Conservation (phyloP, 305 asterid species). For the Salvia sclarea region DNA sequence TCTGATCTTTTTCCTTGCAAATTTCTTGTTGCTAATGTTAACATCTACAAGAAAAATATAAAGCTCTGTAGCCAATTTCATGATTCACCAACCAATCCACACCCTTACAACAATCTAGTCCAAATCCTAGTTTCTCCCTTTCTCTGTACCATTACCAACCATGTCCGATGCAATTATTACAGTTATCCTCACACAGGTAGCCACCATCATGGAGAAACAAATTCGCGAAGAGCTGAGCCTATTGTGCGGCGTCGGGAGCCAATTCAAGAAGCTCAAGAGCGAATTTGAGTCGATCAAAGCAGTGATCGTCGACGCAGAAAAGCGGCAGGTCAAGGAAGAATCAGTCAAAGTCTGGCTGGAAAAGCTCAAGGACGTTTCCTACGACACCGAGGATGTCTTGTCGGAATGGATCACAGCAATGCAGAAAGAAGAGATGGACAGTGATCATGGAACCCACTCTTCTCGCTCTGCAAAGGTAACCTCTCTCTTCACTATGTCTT, state of each 20-base stretch:
- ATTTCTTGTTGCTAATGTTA: not conserved
- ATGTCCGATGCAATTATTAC: slow-evolving; percentile 62
- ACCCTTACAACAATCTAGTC: not conserved
- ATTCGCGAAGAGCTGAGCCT: slow-evolving; percentile 43
- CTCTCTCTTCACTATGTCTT: slow-evolving; percentile 36
- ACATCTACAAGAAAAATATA: not conserved
- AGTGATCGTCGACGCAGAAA: slow-evolving; percentile 66
- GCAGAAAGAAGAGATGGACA: slow-evolving; percentile 32
- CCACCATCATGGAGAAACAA: slow-evolving; percentile 43
- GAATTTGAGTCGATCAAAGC: slow-evolving; percentile 52
- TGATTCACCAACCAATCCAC: not conserved
- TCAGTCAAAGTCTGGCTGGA: slow-evolving; percentile 51
- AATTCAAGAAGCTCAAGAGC: slow-evolving; percentile 42
- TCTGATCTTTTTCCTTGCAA: slow-evolving; percentile 29
- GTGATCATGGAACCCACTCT: slow-evolving; percentile 1
- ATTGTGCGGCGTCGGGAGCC: slow-evolving; percentile 45
- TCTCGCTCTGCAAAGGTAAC: slow-evolving; percentile 47
- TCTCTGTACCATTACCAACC: slow-evolving; percentile 13
- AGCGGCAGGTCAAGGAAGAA: slow-evolving; percentile 47
- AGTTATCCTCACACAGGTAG: slow-evolving; percentile 50
- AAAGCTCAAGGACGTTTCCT: slow-evolving; percentile 47
- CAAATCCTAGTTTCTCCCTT: slow-evolving; percentile 1
- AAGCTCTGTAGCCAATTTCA: not conserved
- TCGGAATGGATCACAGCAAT: slow-evolving; percentile 54
- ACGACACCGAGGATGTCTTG: slow-evolving; percentile 64